These are phyloP conservation scores for Cladophialophora bantiana DNA, from an alignment of 2,329 filamentous ascomycete genomes.

Conservation along the genomic window DNA sequence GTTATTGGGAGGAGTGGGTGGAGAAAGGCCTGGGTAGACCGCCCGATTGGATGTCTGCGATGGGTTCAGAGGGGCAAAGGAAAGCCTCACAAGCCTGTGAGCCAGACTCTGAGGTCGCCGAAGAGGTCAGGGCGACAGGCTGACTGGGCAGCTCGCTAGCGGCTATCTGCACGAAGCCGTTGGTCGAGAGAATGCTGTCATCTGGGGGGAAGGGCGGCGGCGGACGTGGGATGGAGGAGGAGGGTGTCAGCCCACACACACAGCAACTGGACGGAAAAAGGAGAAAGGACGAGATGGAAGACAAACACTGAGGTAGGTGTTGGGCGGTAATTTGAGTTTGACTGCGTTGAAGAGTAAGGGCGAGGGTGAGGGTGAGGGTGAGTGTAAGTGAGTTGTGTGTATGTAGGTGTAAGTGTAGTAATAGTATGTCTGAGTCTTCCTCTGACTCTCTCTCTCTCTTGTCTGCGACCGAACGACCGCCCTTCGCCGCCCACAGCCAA, in stretches of 20 bases:
- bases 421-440: neutral
- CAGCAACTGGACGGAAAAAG: neutral
- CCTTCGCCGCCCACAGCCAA: neutral
- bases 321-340: too few relatives aligned
- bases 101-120: slow-evolving; percentile 2
- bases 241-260: slow-evolving; percentile 6
- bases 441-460: neutral
- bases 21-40: slow-evolving; percentile 12
- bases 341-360: too few relatives aligned
- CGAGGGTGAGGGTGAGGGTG: neutral
- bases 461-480: neutral
- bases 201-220: neutral
- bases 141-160: slow-evolving; percentile 19
- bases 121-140: slow-evolving; percentile 20
- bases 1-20: slow-evolving; percentile 19
- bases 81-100: neutral
- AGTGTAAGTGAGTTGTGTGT: too few relatives aligned
- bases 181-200: slow-evolving; percentile 11
- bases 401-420: too few relatives aligned
- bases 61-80: slow-evolving; percentile 14
- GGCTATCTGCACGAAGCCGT: slow-evolving; percentile 17
- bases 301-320: neutral
- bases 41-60: slow-evolving; percentile 30
- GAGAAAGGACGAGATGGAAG: neutral
- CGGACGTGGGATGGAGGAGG: slow-evolving; percentile 17